phyloP scores from a whole-genome alignment of 768 basidiomycete genomes.

The Hericium coralloides region DNA sequence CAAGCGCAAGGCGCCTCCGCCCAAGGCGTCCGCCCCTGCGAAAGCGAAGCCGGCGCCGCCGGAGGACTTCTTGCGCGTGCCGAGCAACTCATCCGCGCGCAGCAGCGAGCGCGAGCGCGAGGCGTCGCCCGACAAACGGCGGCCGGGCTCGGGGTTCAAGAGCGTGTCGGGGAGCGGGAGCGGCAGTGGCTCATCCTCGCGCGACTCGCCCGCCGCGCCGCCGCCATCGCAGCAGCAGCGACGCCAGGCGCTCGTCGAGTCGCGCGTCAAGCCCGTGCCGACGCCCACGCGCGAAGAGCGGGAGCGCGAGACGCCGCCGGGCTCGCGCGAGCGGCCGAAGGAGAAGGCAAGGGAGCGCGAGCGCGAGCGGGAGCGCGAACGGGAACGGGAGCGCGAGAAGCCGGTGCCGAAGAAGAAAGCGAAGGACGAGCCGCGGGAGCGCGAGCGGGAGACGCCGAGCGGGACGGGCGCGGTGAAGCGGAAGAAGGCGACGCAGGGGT shows the following conservation, averaged over 20 bases:
- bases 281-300: slow-evolving; percentile 3
- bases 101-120: slow-evolving; percentile 14
- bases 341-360: slow-evolving; percentile 10
- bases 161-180: too few species aligned
- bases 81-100: slow-evolving; percentile 2
- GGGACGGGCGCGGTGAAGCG: slow-evolving; percentile 12
- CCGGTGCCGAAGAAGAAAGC: slow-evolving; percentile 3
- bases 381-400: slow-evolving; percentile 12
- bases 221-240: slow-evolving; percentile 13
- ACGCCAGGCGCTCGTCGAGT: slow-evolving; percentile 6
- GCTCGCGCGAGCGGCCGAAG: slow-evolving; percentile 13
- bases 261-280: slow-evolving; percentile 1
- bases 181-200: slow-evolving; percentile 15
- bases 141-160: slow-evolving; percentile 43
- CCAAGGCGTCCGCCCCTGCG: slow-evolving; percentile 1
- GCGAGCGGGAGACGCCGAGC: slow-evolving; percentile 7
- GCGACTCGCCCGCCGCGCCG: slow-evolving; percentile 19
- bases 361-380: slow-evolving; percentile 23
- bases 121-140: slow-evolving; percentile 17
- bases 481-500: slow-evolving; percentile 17
- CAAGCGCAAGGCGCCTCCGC: slow-evolving; percentile 3
- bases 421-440: slow-evolving; percentile 6
- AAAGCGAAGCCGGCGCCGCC: slow-evolving; percentile 1
- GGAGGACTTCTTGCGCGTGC: slow-evolving; percentile 2
- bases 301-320: slow-evolving; percentile 1